Base-by-base conservation (phyloP, 768 basidiomycete genomes). In the Gloeopeniophorella convolvens region DNA sequence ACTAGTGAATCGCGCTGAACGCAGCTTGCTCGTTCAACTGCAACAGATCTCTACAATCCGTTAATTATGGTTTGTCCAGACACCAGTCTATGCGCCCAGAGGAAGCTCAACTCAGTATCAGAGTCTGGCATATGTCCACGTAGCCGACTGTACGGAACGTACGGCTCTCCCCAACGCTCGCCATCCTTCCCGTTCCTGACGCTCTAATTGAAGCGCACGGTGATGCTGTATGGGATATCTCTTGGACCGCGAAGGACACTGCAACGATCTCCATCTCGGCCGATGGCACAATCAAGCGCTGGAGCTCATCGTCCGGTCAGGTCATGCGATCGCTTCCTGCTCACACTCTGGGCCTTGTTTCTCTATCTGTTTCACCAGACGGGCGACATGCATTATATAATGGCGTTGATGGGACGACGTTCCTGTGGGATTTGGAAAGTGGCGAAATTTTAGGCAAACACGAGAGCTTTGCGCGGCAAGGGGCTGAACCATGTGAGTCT, bases 311-410 rank as follows among this genome's bases (percentile, higher is more conserved):
- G 3, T 74, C 82, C 4, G 85, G 85, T 18, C 80, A 85, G 58
- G 76, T 78, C 3, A 73, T 71, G 61, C 75, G 53, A 54, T 70
- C 82, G 28, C 79, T 82, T 15, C 67, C 79, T 31, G 73, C 84
- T n/a, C 89, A 95, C 67, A 82, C 89, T 6, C 81, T 95, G 16
- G 92, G 88, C 2, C 79, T 92, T 56, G 79, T 89, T 15, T 90
- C 90, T 5, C 67, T 95, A 28, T 89, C 88, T 15, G 79, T 79
- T 7, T 76, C 82, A 16, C 73, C 77, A 0, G 73, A 80, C 41
- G 93, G 89, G 7, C 72, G 68, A 40, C 69, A 67, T 26, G 89
- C 80, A 0, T 65, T 96, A 37, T 85, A 82, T 59, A 91, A 91
- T 60, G 85, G 85, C 47, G 71, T 94, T 16, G 92, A 95, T 60